These are phyloP conservation scores for Sphaerulina populicola DNA, from an alignment of 2,329 filamentous ascomycete species.

Conservation along the genomic window DNA sequence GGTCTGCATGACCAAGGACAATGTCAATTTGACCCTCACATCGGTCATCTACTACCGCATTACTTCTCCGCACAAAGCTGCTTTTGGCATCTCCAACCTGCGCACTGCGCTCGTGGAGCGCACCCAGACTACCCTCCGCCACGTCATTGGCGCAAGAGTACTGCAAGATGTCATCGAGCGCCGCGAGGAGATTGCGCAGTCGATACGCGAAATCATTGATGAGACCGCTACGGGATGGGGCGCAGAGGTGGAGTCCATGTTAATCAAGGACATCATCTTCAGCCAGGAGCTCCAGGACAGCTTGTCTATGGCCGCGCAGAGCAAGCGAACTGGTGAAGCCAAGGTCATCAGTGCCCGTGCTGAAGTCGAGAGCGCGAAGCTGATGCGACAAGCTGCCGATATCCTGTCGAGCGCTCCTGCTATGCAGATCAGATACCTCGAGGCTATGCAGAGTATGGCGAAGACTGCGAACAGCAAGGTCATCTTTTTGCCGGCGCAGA, in stretches of 20 bases:
- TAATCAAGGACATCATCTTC: conserved; percentile 99
- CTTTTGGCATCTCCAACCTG: conserved; percentile 92
- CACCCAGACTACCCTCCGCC: conserved; percentile 92
- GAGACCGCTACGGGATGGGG: conserved; percentile 92
- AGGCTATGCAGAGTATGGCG: conserved; percentile 98
- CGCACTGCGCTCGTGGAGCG: conserved; percentile 94
- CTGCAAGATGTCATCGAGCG: conserved; percentile 98
- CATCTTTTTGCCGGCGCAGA: conserved; percentile 61
- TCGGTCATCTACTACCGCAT: conserved; percentile 99
- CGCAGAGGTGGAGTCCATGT: conserved; percentile 93
- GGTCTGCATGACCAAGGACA: conserved; percentile 99
- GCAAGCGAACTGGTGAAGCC: conserved; percentile 94
- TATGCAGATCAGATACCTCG: conserved; percentile 97
- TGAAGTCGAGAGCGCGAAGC: conserved; percentile 89
- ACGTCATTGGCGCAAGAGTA: conserved; percentile 90
- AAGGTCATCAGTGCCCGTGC: conserved; percentile 97
- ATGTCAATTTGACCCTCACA: conserved; percentile 85
- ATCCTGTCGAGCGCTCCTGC: conserved; percentile 85
- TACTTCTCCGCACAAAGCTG: conserved; percentile 86
- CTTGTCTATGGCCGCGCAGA: conserved; percentile 95
- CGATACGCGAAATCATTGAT: conserved; percentile 94
- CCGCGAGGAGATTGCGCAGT: conserved; percentile 90
- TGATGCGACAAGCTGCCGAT: conserved; percentile 85
- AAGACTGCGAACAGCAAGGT: conserved; percentile 84
- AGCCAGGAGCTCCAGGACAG: conserved; percentile 90